Percentiles rank a stretch among this genome's conserved stretches.
Conservation (phyloP, 2,329 filamentous ascomycete species). For the Neoascochyta sp. region DNA sequence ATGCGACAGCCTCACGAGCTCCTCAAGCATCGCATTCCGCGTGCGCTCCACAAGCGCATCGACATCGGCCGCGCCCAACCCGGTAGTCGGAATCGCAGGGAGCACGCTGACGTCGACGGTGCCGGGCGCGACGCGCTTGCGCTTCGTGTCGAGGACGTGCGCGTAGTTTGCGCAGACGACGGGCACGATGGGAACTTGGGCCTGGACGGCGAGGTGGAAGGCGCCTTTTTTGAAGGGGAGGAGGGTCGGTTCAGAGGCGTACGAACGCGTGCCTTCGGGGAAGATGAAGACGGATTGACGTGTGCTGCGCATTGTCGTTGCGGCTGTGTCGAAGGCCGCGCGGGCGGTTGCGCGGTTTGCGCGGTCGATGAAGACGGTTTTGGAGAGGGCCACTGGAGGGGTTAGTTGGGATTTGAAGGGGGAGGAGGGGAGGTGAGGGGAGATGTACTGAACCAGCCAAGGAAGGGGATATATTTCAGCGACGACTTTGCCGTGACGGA, state of each 20-base stretch:
- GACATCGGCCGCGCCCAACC: constrained; percentile 33
- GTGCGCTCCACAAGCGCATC: constrained; percentile 32
- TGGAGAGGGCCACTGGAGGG: constrained; percentile 65
- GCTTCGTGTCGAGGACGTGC: constrained; percentile 47
- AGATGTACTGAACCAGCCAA: constrained; percentile 80
- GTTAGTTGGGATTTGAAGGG: constrained; percentile 4
- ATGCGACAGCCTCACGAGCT: constrained; percentile 33
- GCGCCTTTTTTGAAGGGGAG: constrained; percentile 99
- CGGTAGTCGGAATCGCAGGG: constrained; percentile 36
- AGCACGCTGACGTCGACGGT: constrained; percentile 53
- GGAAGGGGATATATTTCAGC: constrained; percentile 72
- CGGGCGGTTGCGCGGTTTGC: constrained; percentile 77
- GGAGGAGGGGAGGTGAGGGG: too few relatives aligned
- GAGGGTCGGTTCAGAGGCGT: constrained; percentile 73
- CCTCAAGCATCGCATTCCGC: constrained; percentile 36
- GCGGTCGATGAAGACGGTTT: constrained; percentile 93
- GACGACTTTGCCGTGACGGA: constrained; percentile 89
- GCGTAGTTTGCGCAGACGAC: constrained; percentile 56
- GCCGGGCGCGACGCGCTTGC: constrained; percentile 41
- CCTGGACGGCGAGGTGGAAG: constrained; percentile 92
- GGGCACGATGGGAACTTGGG: constrained; percentile 87
- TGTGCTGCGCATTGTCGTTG: constrained; percentile 68
- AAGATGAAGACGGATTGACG: constrained; percentile 75
- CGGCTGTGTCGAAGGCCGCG: constrained; percentile 79
- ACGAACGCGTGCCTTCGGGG: constrained; percentile 89